Base-by-base conservation (phyloP, 2,329 filamentous ascomycete species). In the Didymella sp. region DNA sequence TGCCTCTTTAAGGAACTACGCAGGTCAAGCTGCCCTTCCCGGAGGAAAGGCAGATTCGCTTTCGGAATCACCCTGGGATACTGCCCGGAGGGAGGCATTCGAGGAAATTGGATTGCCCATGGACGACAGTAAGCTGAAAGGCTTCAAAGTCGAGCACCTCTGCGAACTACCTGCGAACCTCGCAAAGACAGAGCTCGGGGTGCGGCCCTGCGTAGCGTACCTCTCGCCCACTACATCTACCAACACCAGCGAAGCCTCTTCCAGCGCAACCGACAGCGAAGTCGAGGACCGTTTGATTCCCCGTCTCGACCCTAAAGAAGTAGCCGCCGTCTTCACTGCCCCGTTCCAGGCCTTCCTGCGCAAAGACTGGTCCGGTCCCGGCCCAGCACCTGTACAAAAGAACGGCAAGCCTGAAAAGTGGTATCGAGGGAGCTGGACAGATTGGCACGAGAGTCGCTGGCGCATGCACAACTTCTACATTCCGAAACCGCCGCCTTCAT, bases 21-120 rank as follows among this genome's bases (percentile, higher is more conserved):
- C 63, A 66, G 92, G 92, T 22, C 92, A 96, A 70, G 92, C 91
- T 21, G 92, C 92, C 30, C 86, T 96, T 51, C 92, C 92, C 0
- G 92, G 92, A 49, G 93, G 84, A 49, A 85, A 85, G 75, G 81
- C 85, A 50, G 85, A 87, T 61, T 75, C 77, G 0, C 68, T 81
- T 9, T 58, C 73, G 8, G 86, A 89, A 72, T 83, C 81, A 1
- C 78, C 81, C 77, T 91, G 91, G 76, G 85, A 93, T 70, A 96
- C 93, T 48, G 92, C 94, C 8, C 87, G 94, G 21, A 87, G 94
- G 62, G 94, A 98, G 81, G 93, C 94, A 1, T 90, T 85, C 74
- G 94, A 98, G 75, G 94, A 98, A 75, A 96, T 98, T 63, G 94
- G 94, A 1, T 86, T 98, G 2, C 91, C 94, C 1, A 82, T 88